These are phyloP conservation scores for Cephalotrichum gorgonifer DNA, from an alignment of 2,329 filamentous ascomycete species.

Conservation along the genomic window DNA sequence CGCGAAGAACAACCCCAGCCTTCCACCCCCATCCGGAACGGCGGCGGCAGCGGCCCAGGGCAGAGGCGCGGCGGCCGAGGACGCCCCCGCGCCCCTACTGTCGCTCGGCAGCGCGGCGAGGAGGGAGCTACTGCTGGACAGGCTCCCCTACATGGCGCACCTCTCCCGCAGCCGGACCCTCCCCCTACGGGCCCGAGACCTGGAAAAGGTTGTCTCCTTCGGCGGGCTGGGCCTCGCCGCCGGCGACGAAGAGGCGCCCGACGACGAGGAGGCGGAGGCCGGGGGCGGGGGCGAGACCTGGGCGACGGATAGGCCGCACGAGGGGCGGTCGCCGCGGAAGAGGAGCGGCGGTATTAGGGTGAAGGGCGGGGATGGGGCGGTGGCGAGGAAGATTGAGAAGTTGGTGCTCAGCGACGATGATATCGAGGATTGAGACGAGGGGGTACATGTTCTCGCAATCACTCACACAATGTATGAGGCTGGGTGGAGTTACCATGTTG, in stretches of 20 bases:
- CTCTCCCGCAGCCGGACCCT: slow-evolving; percentile 38
- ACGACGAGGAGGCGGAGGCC: slow-evolving; percentile 31
- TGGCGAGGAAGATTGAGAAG: slow-evolving; percentile 47
- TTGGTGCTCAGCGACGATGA: slow-evolving; percentile 73
- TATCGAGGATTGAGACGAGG: slow-evolving; percentile 52
- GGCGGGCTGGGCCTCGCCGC: slow-evolving; percentile 47
- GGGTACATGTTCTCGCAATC: no score
- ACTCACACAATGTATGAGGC: no score
- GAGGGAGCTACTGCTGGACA: slow-evolving; percentile 69
- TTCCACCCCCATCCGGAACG: slow-evolving; percentile 10
- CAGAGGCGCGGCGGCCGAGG: background rate
- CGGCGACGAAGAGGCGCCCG: slow-evolving; percentile 32
- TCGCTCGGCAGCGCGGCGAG: slow-evolving; percentile 57
- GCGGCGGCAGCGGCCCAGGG: slow-evolving; percentile 6
- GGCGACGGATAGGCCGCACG: slow-evolving; percentile 51
- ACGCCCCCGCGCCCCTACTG: slow-evolving; percentile 28
- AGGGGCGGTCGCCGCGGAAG: slow-evolving; percentile 41
- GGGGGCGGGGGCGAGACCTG: slow-evolving; percentile 38
- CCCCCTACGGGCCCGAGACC: slow-evolving; percentile 36
- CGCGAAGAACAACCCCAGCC: slow-evolving; percentile 15
- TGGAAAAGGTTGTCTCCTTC: slow-evolving; percentile 61
- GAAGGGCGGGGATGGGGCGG: slow-evolving; percentile 9
- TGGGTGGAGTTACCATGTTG: no score
- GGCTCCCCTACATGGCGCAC: slow-evolving; percentile 72
- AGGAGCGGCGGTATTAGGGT: slow-evolving; percentile 26